A percentile compares a stretch with the other conserved stretches of the same genome.
Conservation (phyloP, 306 rosid genomes). For the Sicyos baderoa region DNA sequence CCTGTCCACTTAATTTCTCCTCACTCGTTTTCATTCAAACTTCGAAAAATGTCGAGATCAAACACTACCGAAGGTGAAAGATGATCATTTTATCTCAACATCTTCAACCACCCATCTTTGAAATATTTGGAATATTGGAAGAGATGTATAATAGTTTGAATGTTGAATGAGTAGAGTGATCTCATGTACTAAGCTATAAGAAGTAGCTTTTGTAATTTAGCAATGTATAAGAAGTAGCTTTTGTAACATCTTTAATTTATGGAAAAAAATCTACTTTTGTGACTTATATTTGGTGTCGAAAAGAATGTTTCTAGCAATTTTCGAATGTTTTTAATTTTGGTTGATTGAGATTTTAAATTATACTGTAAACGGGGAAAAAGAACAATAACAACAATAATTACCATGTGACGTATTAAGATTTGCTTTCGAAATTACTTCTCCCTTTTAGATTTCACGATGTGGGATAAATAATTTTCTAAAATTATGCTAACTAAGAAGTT, state of each 20-base stretch:
- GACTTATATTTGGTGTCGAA: too few relatives aligned
- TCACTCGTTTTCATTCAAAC: slow-evolving; percentile 31
- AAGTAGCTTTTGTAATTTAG: neutral
- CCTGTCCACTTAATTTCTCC: slow-evolving; percentile 26
- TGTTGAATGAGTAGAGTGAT: neutral
- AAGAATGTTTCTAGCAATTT: neutral
- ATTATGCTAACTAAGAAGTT: too few relatives aligned
- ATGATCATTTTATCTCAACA: neutral
- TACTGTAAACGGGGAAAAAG: too few relatives aligned
- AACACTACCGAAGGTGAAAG: neutral
- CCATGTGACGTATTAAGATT: too few relatives aligned
- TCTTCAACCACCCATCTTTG: neutral
- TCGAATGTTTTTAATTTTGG: too few relatives aligned
- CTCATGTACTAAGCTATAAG: slow-evolving; percentile 4
- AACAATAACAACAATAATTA: too few relatives aligned
- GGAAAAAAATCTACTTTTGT: neutral
- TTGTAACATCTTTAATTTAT: neutral
- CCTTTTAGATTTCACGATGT: too few relatives aligned
- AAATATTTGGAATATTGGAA: neutral
- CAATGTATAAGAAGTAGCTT: neutral
- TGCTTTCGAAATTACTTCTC: too few relatives aligned
- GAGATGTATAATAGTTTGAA: neutral
- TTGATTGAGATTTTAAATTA: too few relatives aligned
- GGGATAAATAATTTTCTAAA: too few relatives aligned
- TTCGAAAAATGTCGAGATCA: slow-evolving; percentile 16